Evolutionary conservation across 2,329 filamentous ascomycete genomes (phyloP).

Genomic region (Cladosporium velox): DNA sequence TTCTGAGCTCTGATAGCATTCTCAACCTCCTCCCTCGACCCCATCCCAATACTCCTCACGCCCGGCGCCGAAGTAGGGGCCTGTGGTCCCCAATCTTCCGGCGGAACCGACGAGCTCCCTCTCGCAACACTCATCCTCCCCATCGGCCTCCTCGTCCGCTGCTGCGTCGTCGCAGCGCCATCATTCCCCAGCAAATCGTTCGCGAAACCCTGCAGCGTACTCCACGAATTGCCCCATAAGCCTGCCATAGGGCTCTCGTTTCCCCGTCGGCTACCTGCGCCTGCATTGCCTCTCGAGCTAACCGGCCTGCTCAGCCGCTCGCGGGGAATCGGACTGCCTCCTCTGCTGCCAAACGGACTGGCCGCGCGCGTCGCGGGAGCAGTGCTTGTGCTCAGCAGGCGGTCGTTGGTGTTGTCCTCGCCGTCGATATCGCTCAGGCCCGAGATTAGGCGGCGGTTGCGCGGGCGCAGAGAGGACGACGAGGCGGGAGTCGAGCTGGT

Average conservation of each 20-base stretch:
- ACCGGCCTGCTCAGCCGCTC: slow-evolving; percentile 16
- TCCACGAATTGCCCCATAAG: slow-evolving; percentile 53
- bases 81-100: slow-evolving; percentile 52
- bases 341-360: slow-evolving; percentile 15
- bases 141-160: slow-evolving; percentile 37
- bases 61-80: slow-evolving; percentile 38
- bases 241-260: slow-evolving; percentile 39
- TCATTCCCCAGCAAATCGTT: slow-evolving; percentile 51
- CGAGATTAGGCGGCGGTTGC: slow-evolving; percentile 51
- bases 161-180: slow-evolving; percentile 10
- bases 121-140: slow-evolving; percentile 24
- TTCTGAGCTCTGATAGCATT: slow-evolving; percentile 52
- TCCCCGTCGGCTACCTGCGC: slow-evolving; percentile 4
- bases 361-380: slow-evolving; percentile 27
- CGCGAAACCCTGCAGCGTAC: slow-evolving; percentile 51
- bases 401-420: slow-evolving; percentile 34
- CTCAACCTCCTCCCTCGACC: slow-evolving; percentile 49
- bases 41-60: slow-evolving; percentile 44
- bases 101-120: slow-evolving; percentile 41
- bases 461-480: slow-evolving; percentile 48
- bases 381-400: slow-evolving; percentile 36
- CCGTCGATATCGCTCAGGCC: slow-evolving; percentile 47
- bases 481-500: slow-evolving; percentile 40
- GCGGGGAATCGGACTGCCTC: slow-evolving; percentile 19
- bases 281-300: slow-evolving; percentile 17